Evolutionary conservation across 2,329 filamentous ascomycete species (phyloP).

Genomic region (Beauveria sp.): DNA sequence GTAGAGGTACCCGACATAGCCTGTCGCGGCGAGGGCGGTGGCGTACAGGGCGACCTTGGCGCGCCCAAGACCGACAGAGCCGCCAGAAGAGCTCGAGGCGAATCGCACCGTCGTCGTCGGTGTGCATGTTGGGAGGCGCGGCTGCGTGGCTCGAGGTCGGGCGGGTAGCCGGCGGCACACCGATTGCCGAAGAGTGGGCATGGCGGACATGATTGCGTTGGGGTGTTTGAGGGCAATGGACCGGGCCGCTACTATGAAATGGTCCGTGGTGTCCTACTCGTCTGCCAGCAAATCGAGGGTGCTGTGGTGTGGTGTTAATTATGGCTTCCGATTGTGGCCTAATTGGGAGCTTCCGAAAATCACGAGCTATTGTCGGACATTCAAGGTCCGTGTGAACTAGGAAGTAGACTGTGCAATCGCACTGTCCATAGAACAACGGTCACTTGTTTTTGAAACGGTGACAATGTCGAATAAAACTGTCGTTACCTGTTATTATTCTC

Average conservation of each 20-base stretch:
- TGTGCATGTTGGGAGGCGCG: neutral
- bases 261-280: neutral
- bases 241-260: neutral
- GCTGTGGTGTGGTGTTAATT: neutral
- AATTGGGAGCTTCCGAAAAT: neutral
- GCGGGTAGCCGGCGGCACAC: slow-evolving; percentile 1
- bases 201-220: neutral
- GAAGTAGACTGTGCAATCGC: neutral
- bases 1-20: slow-evolving; percentile 54
- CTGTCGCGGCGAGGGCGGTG: slow-evolving; percentile 32
- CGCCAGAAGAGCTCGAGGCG: slow-evolving; percentile 21
- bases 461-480: neutral
- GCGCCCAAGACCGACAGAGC: slow-evolving; percentile 22
- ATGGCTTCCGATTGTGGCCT: neutral
- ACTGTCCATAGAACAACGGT: neutral
- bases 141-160: neutral
- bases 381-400: neutral
- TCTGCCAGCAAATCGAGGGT: neutral
- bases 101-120: slow-evolving; percentile 3
- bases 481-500: too few relatives aligned
- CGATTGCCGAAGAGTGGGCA: slow-evolving; percentile 2
- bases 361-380: slow-evolving; percentile 1
- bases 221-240: neutral
- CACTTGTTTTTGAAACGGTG: neutral
- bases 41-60: slow-evolving; percentile 33